A percentile compares a stretch with the other conserved stretches of the same genome.
These are phyloP conservation scores for Primulina tabacum DNA, from an alignment of 257 asterid genomes.

Conservation along the genomic window DNA sequence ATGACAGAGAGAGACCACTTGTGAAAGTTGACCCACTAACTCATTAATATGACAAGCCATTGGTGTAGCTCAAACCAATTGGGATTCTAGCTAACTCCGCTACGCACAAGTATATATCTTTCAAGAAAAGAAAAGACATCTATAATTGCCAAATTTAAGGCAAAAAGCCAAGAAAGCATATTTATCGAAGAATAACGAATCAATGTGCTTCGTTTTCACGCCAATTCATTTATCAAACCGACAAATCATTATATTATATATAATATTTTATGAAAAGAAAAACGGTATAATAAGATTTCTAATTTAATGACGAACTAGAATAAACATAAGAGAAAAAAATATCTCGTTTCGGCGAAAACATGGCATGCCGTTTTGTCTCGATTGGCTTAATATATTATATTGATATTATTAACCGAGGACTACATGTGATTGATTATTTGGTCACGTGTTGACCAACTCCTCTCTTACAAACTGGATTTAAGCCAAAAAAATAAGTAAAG, in stretches of 20 bases:
- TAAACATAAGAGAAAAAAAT: too few relatives aligned
- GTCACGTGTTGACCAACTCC: constrained; percentile 2
- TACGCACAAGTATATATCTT: neutral
- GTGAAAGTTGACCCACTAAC: neutral
- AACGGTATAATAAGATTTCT: neutral
- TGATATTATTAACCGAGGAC: neutral
- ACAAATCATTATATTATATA: neutral
- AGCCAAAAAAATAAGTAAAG: too few relatives aligned
- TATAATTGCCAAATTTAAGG: too few relatives aligned
- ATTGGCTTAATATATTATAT: neutral
- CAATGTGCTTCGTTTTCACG: neutral
- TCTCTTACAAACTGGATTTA: neutral
- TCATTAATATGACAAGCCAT: too few relatives aligned
- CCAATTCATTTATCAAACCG: neutral
- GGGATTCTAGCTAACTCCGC: neutral
- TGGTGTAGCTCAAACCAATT: neutral
- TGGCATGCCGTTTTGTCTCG: neutral
- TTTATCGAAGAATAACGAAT: neutral
- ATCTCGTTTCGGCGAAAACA: neutral
- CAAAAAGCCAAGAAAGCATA: neutral
- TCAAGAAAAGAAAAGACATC: too few relatives aligned
- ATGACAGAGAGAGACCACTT: neutral
- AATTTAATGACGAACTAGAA: neutral
- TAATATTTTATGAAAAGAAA: too few relatives aligned
- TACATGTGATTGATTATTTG: neutral